Evolutionary conservation across 176 grass and related monocot species (phyloP).

Genomic region (Phyllostachys edulis): DNA sequence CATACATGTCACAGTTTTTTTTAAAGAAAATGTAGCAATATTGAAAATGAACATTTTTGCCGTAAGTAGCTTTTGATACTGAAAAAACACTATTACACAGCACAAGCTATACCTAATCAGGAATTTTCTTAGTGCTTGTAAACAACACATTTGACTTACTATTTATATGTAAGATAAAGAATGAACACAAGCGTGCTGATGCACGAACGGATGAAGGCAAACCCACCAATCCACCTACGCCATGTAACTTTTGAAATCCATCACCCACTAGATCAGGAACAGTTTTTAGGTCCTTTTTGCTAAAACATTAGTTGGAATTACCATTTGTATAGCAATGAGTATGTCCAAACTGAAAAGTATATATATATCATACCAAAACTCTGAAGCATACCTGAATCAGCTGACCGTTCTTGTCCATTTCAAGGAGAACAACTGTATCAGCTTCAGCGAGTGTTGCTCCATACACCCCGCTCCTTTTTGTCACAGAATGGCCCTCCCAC

Average conservation of each 20-base stretch:
- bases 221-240: neutral
- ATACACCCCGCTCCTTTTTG: constrained; percentile 87
- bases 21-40: neutral
- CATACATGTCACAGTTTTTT: neutral
- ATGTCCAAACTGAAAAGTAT: neutral
- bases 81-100: neutral
- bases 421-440: constrained; percentile 58
- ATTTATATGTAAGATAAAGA: constrained; percentile 15
- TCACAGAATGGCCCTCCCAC: constrained; percentile 89
- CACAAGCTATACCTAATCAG: neutral
- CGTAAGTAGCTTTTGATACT: neutral
- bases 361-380: constrained; percentile 6
- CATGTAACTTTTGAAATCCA: neutral
- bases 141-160: neutral
- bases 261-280: neutral
- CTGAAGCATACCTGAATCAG: constrained; percentile 60
- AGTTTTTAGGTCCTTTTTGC: neutral
- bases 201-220: neutral
- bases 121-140: neutral
- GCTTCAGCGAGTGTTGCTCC: constrained; percentile 72
- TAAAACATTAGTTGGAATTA: neutral
- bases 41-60: neutral
- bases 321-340: neutral
- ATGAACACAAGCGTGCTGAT: neutral
- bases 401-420: constrained; percentile 53